Evolutionary conservation across 2,329 filamentous ascomycete genomes (phyloP), one percentile per base, ranked within the genome.

Genomic region (Ophiostoma fasciatum): DNA sequence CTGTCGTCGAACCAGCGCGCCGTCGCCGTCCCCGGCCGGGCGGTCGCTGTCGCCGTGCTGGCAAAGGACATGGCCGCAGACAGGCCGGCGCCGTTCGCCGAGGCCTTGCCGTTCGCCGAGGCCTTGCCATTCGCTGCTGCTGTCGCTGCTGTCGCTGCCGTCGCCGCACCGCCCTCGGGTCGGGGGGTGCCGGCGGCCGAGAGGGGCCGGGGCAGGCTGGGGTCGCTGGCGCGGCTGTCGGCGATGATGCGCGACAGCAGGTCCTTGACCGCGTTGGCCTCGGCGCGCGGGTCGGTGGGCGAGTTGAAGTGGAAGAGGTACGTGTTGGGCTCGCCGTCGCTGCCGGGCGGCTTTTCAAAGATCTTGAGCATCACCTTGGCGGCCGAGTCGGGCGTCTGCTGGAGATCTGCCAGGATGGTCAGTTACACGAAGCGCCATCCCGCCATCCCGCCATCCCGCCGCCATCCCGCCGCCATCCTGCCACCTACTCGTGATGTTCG

Each of bases 291-390:
- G 46, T 81, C 72, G 17, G 69, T 61, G 11, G 71, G 58, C 3
- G 84, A 84, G 40, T 84, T 92, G 60, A 98, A 96, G 45, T 82
- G 78, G 56, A 98, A 94, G 33, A 88, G 73, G 53, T 92, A 83
- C 37, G 76, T 72, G 31, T 77, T 69, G 14, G 82, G 62, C 33
- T 78, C 72, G 20, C 64, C 55, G 19, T 63, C 51, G 7, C 46
- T 63, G 31, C 63, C 61, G 22, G 72, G 58, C 28, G 71, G 59
- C 53, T 85, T 80, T 43, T 80, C 80, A 48, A 94, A 82, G 37
- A 98, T 78, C 56, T 90, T 94, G 41, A 96, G 70, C 68, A 94
- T 94, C 36, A 93, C 85, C 64, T 94, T 94, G 14, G 84, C 65
- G 25, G 74, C 77, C n/a, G 68, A 77, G 41, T 84, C 83, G 11